Conservation (phyloP, 139 green algal genomes). For the Astrephomene gubernaculifera region DNA sequence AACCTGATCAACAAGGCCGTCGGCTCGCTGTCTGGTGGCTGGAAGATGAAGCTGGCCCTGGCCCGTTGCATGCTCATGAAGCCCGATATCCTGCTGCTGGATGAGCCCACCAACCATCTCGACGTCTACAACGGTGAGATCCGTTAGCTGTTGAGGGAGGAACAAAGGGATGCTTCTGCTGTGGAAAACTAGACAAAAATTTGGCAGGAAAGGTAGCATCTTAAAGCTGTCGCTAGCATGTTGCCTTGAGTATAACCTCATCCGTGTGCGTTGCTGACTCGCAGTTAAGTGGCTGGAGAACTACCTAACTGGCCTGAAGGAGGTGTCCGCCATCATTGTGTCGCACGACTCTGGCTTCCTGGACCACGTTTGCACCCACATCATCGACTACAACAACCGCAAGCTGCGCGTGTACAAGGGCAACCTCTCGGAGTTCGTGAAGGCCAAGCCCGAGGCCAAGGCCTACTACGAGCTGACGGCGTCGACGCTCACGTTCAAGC, state of each 20-base stretch:
- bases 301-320: slow-evolving; percentile 76
- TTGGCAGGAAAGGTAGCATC: neutral
- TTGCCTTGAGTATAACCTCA: neutral
- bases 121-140: slow-evolving; percentile 76
- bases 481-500: slow-evolving; percentile 76
- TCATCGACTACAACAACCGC: slow-evolving; percentile 92
- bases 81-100: slow-evolving; percentile 91
- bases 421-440: slow-evolving; percentile 94
- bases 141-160: neutral
- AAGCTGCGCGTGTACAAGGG: slow-evolving; percentile 88
- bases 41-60: slow-evolving; percentile 95
- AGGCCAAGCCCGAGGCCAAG: slow-evolving; percentile 86
- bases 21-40: slow-evolving; percentile 85
- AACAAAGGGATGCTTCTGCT: neutral
- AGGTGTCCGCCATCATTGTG: slow-evolving; percentile 81
- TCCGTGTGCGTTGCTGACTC: neutral
- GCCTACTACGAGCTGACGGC: slow-evolving; percentile 85
- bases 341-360: slow-evolving; percentile 93
- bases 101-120: slow-evolving; percentile 93
- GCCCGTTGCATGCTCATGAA: slow-evolving; percentile 89
- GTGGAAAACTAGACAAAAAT: neutral
- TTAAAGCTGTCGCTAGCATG: neutral
- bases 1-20: slow-evolving; percentile 71
- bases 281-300: slow-evolving; percentile 85
- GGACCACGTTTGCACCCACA: slow-evolving; percentile 88